Base-by-base conservation (phyloP, 495 filamentous ascomycete genomes). In the Neurospora hispaniola region DNA sequence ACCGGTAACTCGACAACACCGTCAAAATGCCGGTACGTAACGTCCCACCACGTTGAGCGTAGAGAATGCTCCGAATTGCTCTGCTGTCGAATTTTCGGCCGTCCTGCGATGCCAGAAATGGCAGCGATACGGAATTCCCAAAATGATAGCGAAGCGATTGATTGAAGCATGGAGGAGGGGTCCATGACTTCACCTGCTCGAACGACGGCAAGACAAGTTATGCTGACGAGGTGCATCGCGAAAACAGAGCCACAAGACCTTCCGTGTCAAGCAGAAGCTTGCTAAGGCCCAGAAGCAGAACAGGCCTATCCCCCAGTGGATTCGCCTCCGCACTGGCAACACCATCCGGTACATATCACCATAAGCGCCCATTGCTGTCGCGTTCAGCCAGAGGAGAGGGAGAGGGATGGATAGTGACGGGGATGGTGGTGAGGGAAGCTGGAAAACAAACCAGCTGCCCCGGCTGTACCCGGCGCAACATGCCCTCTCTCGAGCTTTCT, bases 241-340 rank as follows among this genome's bases (percentile, higher is more conserved):
- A 73, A 74, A 74, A 84, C 84, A 97, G 94, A 93, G 91, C 89
- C 93, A 99, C 88, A 98, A 98, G 90, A 93, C 94, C 81, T 98
- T 98, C 93, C 91, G 93, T 84, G 96, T 93, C 85, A 99, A 99
- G 95, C 92, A 96, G 85, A 99, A 99, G 96, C 96, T 99, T 88
- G 96, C 96, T 81, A 97, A 94, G 89, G 96, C 96, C 82, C 94
- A 97, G 89, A 97, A 96, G 88, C 94, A 97, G 88, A 99, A 98
- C 91, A 89, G 96, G 79, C 96, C 96, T 75, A 98, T 99, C 84
- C 96, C 96, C 75, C 96, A 99, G 89, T 99, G 96, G 96, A 98
- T 99, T 84, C 91, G 96, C 80, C 89, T 99, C 79, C 91, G 96
- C 82, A 99, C 96, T 76, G 91, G 91, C 84, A 99, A 99, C 89